Base-by-base conservation (phyloP, 2,329 filamentous ascomycete genomes). In the Aphanocladium album region DNA sequence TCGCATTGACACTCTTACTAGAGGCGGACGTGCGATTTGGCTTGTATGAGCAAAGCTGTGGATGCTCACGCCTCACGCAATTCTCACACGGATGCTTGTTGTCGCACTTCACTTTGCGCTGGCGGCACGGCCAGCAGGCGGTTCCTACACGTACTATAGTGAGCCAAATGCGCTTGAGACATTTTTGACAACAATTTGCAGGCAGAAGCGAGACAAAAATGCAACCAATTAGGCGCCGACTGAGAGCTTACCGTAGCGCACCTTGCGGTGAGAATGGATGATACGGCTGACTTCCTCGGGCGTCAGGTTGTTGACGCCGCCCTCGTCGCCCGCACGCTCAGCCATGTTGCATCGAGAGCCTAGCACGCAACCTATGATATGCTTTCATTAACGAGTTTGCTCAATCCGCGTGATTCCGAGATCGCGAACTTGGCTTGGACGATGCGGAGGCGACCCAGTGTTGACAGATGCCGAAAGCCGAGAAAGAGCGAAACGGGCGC, bases 11-110 rank as follows among this genome's bases (percentile, higher is more conserved):
- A 62, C 68, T 70, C 67, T 66, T 72, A 67, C 66, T 72, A 50
- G 56, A n/a, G 64, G 71, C 71, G 60, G 66, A 75, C 67, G 70
- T 74, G 71, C 73, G 72, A 69, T 87, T 88, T 16, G 85, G 85
- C 69, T 87, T 87, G 74, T 88, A 88, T 30, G 84, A 87, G 69
- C 85, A 88, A 55, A 88, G 76, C 71, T 83, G 79, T 2, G 84
- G 79, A 66, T 88, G 85, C 62, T 88, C 84, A 59, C 85, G 76
- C 75, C 87, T 87, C 68, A 86, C 80, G 68, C 85, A 88, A 69
- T 88, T 88, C 68, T 88, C 84, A 71, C 85, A 88, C 0, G 85
- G 85, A 68, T 86, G 81, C 70, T 87, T 84, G 71, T 87, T 88
- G 74, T 88, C 85, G 70, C 85, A 88, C 73, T 88, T 88, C 45